These are phyloP conservation scores for Amoebophrya sp. DNA, from an alignment of 169 alveolate species.

Conservation along the genomic window DNA sequence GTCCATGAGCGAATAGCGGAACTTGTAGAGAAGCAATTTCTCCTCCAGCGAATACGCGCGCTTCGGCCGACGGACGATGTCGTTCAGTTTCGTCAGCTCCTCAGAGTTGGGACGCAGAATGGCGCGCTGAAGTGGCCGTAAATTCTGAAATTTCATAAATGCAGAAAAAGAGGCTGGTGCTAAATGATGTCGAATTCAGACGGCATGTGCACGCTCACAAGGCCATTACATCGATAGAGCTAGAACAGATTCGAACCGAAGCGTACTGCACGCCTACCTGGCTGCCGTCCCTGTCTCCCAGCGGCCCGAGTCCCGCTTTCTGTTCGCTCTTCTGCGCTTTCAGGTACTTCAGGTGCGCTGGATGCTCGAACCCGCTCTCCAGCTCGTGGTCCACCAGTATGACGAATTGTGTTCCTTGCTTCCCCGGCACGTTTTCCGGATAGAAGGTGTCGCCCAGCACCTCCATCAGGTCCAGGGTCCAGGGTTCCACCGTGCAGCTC, in stretches of 20 bases:
- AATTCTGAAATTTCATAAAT: too few relatives aligned
- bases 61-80: neutral
- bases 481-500: too few relatives aligned
- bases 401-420: neutral
- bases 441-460: neutral
- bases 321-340: neutral
- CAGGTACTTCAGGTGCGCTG: neutral
- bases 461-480: too few relatives aligned
- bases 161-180: too few relatives aligned
- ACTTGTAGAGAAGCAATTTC: neutral
- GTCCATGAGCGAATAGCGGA: neutral
- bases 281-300: neutral
- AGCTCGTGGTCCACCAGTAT: neutral
- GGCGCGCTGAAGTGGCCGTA: too few relatives aligned
- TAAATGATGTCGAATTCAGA: too few relatives aligned
- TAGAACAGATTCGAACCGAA: too few relatives aligned
- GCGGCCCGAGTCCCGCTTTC: too few relatives aligned
- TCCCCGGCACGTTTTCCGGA: neutral
- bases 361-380: neutral
- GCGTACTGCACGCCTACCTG: too few relatives aligned
- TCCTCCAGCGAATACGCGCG: neutral
- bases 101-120: neutral
- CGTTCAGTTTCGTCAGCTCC: neutral
- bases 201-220: too few relatives aligned
- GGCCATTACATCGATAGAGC: too few relatives aligned